Evolutionary conservation across 1,284 basidiomycete genomes (phyloP).

Genomic region (Austroboletus niveus): DNA sequence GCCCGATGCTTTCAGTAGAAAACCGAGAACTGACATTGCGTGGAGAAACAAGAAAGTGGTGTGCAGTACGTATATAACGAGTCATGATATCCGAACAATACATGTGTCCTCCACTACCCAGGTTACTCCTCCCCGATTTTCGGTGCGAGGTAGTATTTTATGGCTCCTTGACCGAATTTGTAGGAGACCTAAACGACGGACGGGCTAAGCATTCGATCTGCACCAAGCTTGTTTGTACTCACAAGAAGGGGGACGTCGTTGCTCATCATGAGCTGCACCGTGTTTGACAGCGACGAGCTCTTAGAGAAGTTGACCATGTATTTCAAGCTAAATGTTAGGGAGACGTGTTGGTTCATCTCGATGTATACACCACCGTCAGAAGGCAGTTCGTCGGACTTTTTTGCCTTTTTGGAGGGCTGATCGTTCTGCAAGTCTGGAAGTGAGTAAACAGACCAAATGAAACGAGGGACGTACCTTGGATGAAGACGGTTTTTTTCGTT

Average conservation of each 20-base stretch:
- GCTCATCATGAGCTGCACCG: slow-evolving; percentile 83
- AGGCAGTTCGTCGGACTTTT: slow-evolving; percentile 50
- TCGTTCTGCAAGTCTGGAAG: slow-evolving; percentile 38
- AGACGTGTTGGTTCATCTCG: slow-evolving; percentile 84
- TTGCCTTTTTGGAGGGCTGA: slow-evolving; percentile 51
- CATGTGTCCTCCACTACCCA: slow-evolving; percentile 1
- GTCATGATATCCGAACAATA: slow-evolving; percentile 6
- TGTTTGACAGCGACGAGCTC: slow-evolving; percentile 74
- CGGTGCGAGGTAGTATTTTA: slow-evolving; percentile 86
- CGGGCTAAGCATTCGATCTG: slow-evolving; percentile 7
- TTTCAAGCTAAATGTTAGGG: slow-evolving; percentile 94
- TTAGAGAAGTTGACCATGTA: slow-evolving; percentile 98
- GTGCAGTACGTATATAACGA: slow-evolving; percentile 12
- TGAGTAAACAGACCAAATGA: neutral
- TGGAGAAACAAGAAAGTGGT: slow-evolving; percentile 18
- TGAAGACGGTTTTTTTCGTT: slow-evolving; percentile 55
- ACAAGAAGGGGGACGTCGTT: slow-evolving; percentile 91
- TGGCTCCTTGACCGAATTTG: slow-evolving; percentile 79
- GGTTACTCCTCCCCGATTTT: slow-evolving; percentile 81
- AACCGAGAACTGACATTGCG: neutral
- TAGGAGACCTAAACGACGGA: slow-evolving; percentile 66
- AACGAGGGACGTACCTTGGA: slow-evolving; percentile 43
- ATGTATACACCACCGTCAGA: slow-evolving; percentile 64
- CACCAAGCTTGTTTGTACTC: slow-evolving; percentile 2
- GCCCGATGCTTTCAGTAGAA: too few species aligned